Evolutionary conservation across 164 flowering plant genomes (phyloP), one percentile per base, ranked within the genome.

Genomic region (Annona cherimola): DNA sequence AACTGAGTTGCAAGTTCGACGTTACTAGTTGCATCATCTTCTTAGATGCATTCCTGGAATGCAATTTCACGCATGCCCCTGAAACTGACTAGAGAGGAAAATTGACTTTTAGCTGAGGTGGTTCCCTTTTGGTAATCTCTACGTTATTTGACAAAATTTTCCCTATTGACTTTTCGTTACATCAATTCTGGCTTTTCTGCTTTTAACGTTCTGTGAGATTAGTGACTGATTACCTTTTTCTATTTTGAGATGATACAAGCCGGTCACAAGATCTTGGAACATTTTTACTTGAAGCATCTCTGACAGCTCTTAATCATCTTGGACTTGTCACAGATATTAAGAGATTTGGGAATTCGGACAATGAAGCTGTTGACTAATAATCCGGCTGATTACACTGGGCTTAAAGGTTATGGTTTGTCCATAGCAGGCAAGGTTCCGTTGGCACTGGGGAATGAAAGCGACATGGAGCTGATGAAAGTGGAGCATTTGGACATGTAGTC

Each of bases 341-440:
- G 92, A 69, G 98, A 92, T 77, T 82, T 96, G 45, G 98, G 99
- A 45, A 94, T 96, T 26, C 77, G 88, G 46, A 90, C 98, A 1
- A 90, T 96, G 97, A 88, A 84, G 85, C 75, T 96, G 77, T 89
- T 96, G 98, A 92, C 98, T 26, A 96, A 96, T 83, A 96, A 93
- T 75, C 99, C 98, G 14, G 82, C 97, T 3, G 93, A 93, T 79
- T 96, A 89, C 54, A 26, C 76, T 4, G 98, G 99, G 73, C 90
- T 96, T 40, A 90, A 90, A 84, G 99, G 99, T 64, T 93, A 96
- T 71, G 99, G 99, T 26, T 79, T 96, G 82, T 74, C 87, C 26
- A 79, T 93, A 61, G 76, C 81, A 0, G 96, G 91, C 20, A 72
- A 98, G 66, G 97, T 93, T 18, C 96, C 99, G 0, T 84, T 93